Conservation (phyloP, 1,284 basidiomycete genomes). For the Lentinula novae-zelandiae region DNA sequence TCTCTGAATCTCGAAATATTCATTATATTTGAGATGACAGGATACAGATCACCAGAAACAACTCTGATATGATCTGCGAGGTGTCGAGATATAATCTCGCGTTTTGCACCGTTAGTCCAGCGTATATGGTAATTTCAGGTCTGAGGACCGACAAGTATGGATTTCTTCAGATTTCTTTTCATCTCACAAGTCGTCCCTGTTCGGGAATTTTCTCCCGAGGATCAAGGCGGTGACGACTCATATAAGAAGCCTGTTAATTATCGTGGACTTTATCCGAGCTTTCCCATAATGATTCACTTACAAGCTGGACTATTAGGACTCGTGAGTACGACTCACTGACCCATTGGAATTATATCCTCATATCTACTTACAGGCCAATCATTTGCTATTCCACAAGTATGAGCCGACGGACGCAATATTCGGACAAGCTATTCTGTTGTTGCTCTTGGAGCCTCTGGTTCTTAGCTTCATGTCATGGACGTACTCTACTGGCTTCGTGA, state of each 20-base stretch:
- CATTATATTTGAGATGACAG: neutral
- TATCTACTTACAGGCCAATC: slow-evolving; percentile 9
- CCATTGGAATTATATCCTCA: neutral
- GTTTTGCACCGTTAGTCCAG: neutral
- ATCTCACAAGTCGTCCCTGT: neutral
- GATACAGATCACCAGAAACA: neutral
- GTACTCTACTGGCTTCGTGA: neutral
- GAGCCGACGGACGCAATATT: slow-evolving; percentile 8
- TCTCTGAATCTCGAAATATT: neutral
- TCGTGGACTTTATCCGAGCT: neutral
- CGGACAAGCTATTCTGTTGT: neutral
- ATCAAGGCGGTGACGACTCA: slow-evolving; percentile 3
- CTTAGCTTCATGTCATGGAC: neutral
- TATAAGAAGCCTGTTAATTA: slow-evolving; percentile 2
- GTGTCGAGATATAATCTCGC: neutral
- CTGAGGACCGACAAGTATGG: slow-evolving; percentile 1
- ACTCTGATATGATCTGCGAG: neutral
- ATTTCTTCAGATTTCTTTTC: neutral
- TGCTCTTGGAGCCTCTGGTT: slow-evolving; percentile 6
- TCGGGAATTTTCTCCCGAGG: neutral
- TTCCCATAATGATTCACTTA: slow-evolving; percentile 7
- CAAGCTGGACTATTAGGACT: slow-evolving; percentile 5
- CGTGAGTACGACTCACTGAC: neutral
- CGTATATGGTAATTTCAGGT: neutral
- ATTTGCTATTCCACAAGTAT: slow-evolving; percentile 9